Conservation (phyloP, 805 yeast species). For the Spathaspora girioi region DNA sequence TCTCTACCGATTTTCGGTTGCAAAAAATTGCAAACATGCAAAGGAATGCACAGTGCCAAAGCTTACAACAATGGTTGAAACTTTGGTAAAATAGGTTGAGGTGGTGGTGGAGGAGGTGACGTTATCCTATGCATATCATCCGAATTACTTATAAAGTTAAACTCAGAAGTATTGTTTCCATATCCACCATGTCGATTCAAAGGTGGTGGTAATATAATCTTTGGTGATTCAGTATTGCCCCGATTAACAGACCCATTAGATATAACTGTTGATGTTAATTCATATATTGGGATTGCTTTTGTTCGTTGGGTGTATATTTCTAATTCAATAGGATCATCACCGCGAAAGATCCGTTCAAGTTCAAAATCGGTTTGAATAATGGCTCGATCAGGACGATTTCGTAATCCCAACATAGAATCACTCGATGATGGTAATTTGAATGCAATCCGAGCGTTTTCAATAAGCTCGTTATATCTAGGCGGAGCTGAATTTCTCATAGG, state of each 20-base stretch:
- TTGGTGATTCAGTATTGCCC: conserved; percentile 7
- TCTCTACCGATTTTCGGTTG: neutral
- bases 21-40: neutral
- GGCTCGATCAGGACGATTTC: conserved; percentile 20
- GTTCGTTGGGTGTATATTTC: conserved; percentile 34
- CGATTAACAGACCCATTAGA: neutral
- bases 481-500: conserved; percentile 66
- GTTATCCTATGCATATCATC: conserved; percentile 9
- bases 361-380: conserved; percentile 32
- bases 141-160: conserved; percentile 9
- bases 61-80: conserved; percentile 30
- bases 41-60: neutral
- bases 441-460: conserved; percentile 72
- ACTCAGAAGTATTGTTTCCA: conserved; percentile 4
- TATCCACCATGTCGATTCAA: conserved; percentile 5
- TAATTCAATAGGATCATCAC: conserved; percentile 28
- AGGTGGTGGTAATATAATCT: conserved; percentile 9
- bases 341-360: conserved; percentile 32
- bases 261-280: conserved; percentile 8
- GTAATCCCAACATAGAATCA: conserved; percentile 20
- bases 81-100: conserved; percentile 25
- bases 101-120: conserved; percentile 17
- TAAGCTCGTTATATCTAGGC: conserved; percentile 74
- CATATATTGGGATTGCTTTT: conserved; percentile 33
- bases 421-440: conserved; percentile 39